Evolutionary conservation across 208 protist genomes (phyloP).

Genomic region (Leishmania braziliensis): DNA sequence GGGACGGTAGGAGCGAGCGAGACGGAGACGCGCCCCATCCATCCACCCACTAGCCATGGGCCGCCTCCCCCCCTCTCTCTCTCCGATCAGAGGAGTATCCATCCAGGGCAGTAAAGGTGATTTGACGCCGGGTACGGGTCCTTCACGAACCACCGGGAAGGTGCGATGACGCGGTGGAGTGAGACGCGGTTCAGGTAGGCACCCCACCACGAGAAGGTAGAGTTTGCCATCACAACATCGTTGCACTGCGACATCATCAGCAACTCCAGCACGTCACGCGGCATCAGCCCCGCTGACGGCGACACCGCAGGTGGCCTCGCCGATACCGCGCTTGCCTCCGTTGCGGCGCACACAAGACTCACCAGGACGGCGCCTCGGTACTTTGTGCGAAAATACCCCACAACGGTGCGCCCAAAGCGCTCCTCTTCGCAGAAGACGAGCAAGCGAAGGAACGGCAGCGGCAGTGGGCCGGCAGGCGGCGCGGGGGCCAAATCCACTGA

Average conservation of each 20-base stretch:
- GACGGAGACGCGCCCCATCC: neutral
- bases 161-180: constrained; percentile 68
- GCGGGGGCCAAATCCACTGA: constrained; percentile 22
- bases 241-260: constrained; percentile 81
- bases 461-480: neutral
- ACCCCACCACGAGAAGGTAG: constrained; percentile 87
- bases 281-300: neutral
- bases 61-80: neutral
- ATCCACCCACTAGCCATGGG: neutral
- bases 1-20: neutral
- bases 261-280: constrained; percentile 79
- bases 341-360: constrained; percentile 44
- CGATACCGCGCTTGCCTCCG: neutral
- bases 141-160: constrained; percentile 78
- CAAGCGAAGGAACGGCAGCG: constrained; percentile 31
- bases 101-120: constrained; percentile 77
- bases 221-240: constrained; percentile 91
- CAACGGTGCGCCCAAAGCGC: constrained; percentile 44
- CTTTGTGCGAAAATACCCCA: constrained; percentile 56
- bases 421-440: constrained; percentile 85
- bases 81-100: constrained; percentile 57
- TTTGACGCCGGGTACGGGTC: constrained; percentile 73
- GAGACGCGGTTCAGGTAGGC: constrained; percentile 73
- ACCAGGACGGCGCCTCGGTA: constrained; percentile 54
- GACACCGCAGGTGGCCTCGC: neutral